Percentiles rank a stretch among this genome's conserved stretches.
These are phyloP conservation scores for Stephanocyclus meneghinianus DNA, from an alignment of 352 stramenopile species.

Conservation along the genomic window DNA sequence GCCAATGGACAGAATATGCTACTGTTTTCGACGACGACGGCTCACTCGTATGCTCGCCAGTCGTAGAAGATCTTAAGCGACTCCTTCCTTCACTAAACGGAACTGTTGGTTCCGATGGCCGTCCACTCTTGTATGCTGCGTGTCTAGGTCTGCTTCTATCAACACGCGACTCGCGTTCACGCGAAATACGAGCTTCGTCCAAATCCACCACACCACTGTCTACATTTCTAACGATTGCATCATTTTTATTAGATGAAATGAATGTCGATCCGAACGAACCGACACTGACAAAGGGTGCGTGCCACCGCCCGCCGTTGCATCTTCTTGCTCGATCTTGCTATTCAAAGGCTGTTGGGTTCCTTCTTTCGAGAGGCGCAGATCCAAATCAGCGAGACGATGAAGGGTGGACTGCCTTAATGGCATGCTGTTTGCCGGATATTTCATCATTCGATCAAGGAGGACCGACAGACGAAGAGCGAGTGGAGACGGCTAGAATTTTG, in stretches of 20 bases:
- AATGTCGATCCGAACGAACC: conserved; percentile 38
- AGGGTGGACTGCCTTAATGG: conserved; percentile 53
- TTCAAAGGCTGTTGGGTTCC: conserved; percentile 25
- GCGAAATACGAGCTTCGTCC: too few relatives aligned
- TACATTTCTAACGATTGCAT: conserved; percentile 40
- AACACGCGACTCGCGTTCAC: background rate
- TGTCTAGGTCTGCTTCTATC: conserved; percentile 47
- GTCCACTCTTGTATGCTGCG: conserved; percentile 41
- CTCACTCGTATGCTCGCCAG: conserved; percentile 6
- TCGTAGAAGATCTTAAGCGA: conserved; percentile 35
- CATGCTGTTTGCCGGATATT: conserved; percentile 47
- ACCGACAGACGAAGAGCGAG: conserved; percentile 28
- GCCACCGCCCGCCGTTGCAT: conserved; percentile 44
- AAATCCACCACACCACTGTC: conserved; percentile 16
- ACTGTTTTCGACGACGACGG: background rate
- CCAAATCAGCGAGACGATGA: conserved; percentile 32
- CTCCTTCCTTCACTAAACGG: conserved; percentile 29
- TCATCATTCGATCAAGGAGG: conserved; percentile 27
- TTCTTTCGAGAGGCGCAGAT: conserved; percentile 29
- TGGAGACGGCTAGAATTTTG: conserved; percentile 39
- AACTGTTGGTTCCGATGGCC: conserved; percentile 30
- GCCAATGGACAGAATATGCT: conserved; percentile 44
- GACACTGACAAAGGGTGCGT: conserved; percentile 37
- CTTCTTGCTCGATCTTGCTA: conserved; percentile 36
- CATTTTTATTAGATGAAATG: conserved; percentile 40